Evolutionary conservation across 2,329 filamentous ascomycete species (phyloP), one percentile per base, ranked within the genome.

Genomic region (Rutstroemia sp.): DNA sequence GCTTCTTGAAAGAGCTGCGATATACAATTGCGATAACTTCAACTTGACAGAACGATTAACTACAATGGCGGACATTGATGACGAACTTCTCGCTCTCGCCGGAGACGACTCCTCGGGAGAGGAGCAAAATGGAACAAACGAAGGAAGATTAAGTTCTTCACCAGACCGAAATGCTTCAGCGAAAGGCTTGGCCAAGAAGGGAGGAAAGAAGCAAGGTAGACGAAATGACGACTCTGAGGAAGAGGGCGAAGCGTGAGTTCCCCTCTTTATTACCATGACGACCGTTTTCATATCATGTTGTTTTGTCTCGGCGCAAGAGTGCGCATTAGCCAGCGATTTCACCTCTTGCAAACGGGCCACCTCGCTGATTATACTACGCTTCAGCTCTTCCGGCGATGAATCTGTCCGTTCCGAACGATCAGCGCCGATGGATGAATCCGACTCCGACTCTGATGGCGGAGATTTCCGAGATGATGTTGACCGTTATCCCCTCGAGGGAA

Each of bases 61-160:
- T 18, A 79, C 34, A 49, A 95, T 96, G 91, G 87, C 89, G 56
- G 89, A 92, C 69, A 81, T 96, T 64, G 92, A 97, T 70, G 91
- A 92, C 66, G 92, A 96, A 76, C 85, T 97, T 63, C 86, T 97
- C 62, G 92, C 90, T 68, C 85, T 97, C 63, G 94, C 92, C 54
- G 94, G 90, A 67, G 90, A 89, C 64, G 87, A 82, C 59, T 76
- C 78, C 59, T 79, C 76, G 53, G 72, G 72, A 61, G 81, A 82
- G 58, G 81, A 79, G 67, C 81, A 81, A 75, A 68, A 67, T 45
- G 63, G 57, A 48, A 61, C 62, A 52, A 75, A 76, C 72, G 76
- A 76, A 66, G 77, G 81, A 71, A 74, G 82, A 66, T 75, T 78
- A 63, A 77, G 74, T 39, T 80, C 82, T 48, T 76, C 77, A 52